These are phyloP conservation scores for Ceratobasidium sp. DNA, from an alignment of 1,284 basidiomycete genomes.

Conservation along the genomic window DNA sequence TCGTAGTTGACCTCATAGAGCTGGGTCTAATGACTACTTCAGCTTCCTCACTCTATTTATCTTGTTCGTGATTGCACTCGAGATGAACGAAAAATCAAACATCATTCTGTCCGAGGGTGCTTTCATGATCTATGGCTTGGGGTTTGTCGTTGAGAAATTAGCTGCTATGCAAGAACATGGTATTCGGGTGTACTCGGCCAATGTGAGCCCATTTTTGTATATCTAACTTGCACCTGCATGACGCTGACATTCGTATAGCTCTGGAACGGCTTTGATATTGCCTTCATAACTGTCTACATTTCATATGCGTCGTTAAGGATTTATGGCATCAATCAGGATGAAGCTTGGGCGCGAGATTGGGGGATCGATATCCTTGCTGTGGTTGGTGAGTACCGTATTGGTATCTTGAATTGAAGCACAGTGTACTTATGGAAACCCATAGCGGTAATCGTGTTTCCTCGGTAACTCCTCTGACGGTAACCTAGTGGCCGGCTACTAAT, in stretches of 20 bases:
- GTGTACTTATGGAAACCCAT: slow-evolving; percentile 62
- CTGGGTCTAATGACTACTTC: slow-evolving; percentile 10
- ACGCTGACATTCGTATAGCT: slow-evolving; percentile 16
- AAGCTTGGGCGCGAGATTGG: slow-evolving; percentile 65
- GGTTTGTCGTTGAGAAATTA: slow-evolving; percentile 90
- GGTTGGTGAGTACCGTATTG: slow-evolving; percentile 26
- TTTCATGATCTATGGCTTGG: slow-evolving; percentile 87
- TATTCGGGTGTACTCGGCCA: slow-evolving; percentile 60
- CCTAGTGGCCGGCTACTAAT: not conserved
- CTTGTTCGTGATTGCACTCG: slow-evolving; percentile 84
- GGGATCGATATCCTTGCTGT: slow-evolving; percentile 72
- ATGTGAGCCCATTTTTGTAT: slow-evolving; percentile 41
- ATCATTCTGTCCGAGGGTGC: slow-evolving; percentile 73
- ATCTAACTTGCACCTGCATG: too few species aligned
- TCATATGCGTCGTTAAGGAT: slow-evolving; percentile 77
- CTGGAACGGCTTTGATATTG: slow-evolving; percentile 91
- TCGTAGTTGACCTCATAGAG: not conserved
- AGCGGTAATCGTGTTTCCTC: slow-evolving; percentile 87
- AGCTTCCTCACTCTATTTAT: slow-evolving; percentile 88
- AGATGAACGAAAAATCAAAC: slow-evolving; percentile 68
- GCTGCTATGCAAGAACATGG: slow-evolving; percentile 96
- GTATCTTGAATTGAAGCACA: slow-evolving; percentile 12
- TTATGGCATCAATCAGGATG: slow-evolving; percentile 73
- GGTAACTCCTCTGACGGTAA: slow-evolving; percentile 57
- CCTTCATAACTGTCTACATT: slow-evolving; percentile 84